phyloP scores from a whole-genome alignment of 73 alveolate genomes.

The Chromera velia region DNA sequence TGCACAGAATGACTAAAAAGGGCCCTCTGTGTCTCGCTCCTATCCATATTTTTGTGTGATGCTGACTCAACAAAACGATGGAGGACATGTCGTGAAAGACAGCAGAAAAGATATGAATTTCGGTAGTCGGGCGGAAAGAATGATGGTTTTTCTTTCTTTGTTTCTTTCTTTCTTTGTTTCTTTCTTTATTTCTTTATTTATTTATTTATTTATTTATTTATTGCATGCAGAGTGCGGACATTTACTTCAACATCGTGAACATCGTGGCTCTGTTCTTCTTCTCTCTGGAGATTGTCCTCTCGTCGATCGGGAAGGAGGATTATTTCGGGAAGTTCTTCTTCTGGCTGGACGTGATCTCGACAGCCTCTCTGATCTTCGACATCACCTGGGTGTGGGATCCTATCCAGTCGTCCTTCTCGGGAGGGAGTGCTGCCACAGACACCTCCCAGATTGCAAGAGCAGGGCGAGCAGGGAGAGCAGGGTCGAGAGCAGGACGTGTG shows the following conservation, averaged over 20 bases:
- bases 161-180: no score
- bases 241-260: slow-evolving; percentile 8
- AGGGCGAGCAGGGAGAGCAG: slow-evolving; percentile 52
- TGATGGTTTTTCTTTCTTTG: no score
- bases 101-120: no score
- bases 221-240: background rate
- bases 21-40: no score
- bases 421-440: background rate
- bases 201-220: no score
- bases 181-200: no score
- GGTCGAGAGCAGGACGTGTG: slow-evolving; percentile 47
- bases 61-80: no score
- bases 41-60: no score
- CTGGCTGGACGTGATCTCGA: slow-evolving; percentile 5
- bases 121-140: no score
- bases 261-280: slow-evolving; percentile 11
- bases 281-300: slow-evolving; percentile 26
- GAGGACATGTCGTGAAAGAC: no score
- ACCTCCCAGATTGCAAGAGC: slow-evolving; percentile 47
- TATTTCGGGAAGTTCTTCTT: slow-evolving; percentile 4
- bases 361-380: background rate
- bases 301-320: slow-evolving; percentile 10
- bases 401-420: background rate
- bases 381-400: background rate
- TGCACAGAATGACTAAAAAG: no score